Base-by-base conservation (phyloP, 2,329 filamentous ascomycete species). In the Amesomyces nigricolor region DNA sequence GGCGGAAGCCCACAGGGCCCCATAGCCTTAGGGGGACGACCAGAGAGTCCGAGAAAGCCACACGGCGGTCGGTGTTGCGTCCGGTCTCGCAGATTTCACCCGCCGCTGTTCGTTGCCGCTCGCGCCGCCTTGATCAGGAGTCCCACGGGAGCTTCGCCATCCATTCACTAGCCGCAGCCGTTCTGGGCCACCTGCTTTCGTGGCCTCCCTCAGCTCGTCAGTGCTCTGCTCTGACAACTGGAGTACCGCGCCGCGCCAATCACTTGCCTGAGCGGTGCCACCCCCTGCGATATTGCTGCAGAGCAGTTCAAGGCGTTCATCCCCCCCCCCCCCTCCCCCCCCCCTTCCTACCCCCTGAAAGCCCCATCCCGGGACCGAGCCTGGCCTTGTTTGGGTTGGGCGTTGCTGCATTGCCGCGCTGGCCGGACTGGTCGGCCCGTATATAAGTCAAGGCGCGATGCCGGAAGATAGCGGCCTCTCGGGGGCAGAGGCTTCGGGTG, bases 401-500 rank as follows among this genome's bases (percentile, higher is more conserved):
- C 47, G 51, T 52, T 57, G 53, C 58, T 63, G 63, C 57, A 59
- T 60, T 60, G 53, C 63, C 56, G 60, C 59, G 49, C 51, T 57
- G 51, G 56, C 43, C 29, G 56, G 46, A 43, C 53, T 57, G 38
- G 38, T 49, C 48, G 58, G 59, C 58, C 50, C 51, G 58, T 61
- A 63, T 73, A 72, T 80, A 79, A 77, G 70, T 72, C 71, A 45
- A 74, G 73, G 72, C 77, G 76, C 68, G 66, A 82, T 82, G 79
- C 75, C 78, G 66, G 75, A 78, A 70, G 74, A 80, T 61, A 72
- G 77, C 66, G 78, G 79, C 56, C 71, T 76, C 64, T 75, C 74
- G 68, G 74, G 75, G 66, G 72, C 74, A 68, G 79, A 82, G 64
- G 74, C 79, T 70, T 82, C 79, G 69, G 79, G 80, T 73, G 73